phyloP scores from a whole-genome alignment of 1,284 basidiomycete species.

The Cutaneotrichosporon cyanovorans region DNA sequence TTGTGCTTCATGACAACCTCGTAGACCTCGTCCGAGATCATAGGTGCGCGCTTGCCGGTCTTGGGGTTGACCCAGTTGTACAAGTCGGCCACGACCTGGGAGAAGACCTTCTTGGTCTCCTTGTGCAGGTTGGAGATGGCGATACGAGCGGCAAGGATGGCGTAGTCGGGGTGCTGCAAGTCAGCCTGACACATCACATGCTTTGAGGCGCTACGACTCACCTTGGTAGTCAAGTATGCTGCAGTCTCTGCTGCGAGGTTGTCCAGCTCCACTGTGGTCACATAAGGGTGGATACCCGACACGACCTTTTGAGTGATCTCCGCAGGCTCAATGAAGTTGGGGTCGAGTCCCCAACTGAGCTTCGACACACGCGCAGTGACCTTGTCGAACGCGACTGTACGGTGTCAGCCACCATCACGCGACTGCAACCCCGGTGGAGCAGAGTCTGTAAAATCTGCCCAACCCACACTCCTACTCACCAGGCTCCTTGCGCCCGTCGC shows the following conservation, averaged over 20 bases:
- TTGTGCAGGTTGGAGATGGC: constrained; percentile 99
- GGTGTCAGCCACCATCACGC: not conserved
- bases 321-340: constrained; percentile 86
- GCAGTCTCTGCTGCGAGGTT: constrained; percentile 95
- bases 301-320: constrained; percentile 96
- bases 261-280: constrained; percentile 92
- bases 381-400: constrained; percentile 37
- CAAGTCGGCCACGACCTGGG: constrained; percentile 81
- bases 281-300: constrained; percentile 83
- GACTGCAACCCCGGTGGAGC: not conserved
- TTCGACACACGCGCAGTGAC: constrained; percentile 16
- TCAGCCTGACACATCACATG: constrained; percentile 64
- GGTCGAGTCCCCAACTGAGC: constrained; percentile 92
- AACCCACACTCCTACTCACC: no score
- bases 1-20: constrained; percentile 76
- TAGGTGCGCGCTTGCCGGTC: constrained; percentile 74
- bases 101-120: constrained; percentile 97
- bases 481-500: constrained; percentile 44
- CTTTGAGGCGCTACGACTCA: constrained; percentile 31
- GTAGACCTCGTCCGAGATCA: constrained; percentile 89
- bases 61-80: constrained; percentile 96
- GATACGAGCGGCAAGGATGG: constrained; percentile 84
- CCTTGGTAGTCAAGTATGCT: constrained; percentile 79
- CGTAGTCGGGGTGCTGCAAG: constrained; percentile 79
- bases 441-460: not conserved